Percentiles rank a stretch among this genome's conserved stretches.
Conservation (phyloP, 768 basidiomycete genomes). For the Suillus clintonianus region DNA sequence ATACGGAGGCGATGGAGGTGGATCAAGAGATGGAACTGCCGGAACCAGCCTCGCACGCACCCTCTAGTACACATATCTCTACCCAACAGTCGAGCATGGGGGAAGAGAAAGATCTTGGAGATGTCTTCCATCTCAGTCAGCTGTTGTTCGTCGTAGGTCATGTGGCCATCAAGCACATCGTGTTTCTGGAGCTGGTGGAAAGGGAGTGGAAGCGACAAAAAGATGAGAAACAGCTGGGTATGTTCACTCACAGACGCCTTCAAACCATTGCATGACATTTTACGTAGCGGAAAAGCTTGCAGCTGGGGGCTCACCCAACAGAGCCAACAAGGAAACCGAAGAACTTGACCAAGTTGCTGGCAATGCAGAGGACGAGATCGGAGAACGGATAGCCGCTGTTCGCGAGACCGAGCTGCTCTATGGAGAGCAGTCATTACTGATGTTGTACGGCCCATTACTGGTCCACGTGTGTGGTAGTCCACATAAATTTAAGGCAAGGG, state of each 20-base stretch:
- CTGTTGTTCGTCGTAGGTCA: slow-evolving; percentile 96
- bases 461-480: slow-evolving; percentile 90
- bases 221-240: slow-evolving; percentile 82
- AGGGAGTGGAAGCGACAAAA: slow-evolving; percentile 96
- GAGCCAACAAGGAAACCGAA: slow-evolving; percentile 62
- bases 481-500: slow-evolving; percentile 81
- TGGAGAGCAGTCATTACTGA: slow-evolving; percentile 77
- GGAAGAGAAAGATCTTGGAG: slow-evolving; percentile 59
- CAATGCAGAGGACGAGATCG: slow-evolving; percentile 97
- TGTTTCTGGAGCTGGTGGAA: slow-evolving; percentile 93
- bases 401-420: slow-evolving; percentile 88
- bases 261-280: slow-evolving; percentile 2
- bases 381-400: slow-evolving; percentile 82
- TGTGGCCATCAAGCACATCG: slow-evolving; percentile 96
- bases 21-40: slow-evolving; percentile 44
- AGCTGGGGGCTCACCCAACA: slow-evolving; percentile 38
- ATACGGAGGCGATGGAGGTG: slow-evolving; percentile 58
- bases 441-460: slow-evolving; percentile 86
- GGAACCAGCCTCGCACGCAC: slow-evolving; percentile 19
- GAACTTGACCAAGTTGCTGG: slow-evolving; percentile 98
- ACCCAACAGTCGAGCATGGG: slow-evolving; percentile 11
- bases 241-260: slow-evolving; percentile 19
- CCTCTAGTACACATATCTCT: slow-evolving; percentile 10
- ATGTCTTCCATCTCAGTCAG: slow-evolving; percentile 88
- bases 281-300: slow-evolving; percentile 61